A percentile compares a stretch with the other conserved stretches of the same genome.
Conservation (phyloP, 345 rosid genomes). For the Gossypium rotundifolium region DNA sequence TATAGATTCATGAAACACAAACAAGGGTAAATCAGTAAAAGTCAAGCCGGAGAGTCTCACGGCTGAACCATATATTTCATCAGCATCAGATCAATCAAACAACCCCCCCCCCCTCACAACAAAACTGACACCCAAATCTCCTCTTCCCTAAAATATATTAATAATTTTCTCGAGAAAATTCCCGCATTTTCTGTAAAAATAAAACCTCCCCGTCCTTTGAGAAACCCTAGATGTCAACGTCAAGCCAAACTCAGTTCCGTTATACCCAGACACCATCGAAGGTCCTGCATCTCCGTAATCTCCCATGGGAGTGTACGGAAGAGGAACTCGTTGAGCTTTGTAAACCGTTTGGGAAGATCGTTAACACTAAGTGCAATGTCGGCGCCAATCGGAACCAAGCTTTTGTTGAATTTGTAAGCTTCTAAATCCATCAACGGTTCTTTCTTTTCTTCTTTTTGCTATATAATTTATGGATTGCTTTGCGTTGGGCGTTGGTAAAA, state of each 20-base stretch:
- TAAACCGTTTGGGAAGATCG: slow-evolving; percentile 87
- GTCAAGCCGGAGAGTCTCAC: too few species aligned
- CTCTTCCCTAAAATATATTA: background rate
- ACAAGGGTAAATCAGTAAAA: background rate
- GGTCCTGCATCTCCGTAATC: slow-evolving; percentile 89
- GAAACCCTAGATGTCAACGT: slow-evolving; percentile 52
- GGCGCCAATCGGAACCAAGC: slow-evolving; percentile 98
- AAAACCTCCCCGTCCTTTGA: background rate
- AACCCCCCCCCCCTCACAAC: too few species aligned
- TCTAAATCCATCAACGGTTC: background rate
- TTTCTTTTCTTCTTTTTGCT: background rate
- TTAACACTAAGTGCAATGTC: slow-evolving; percentile 90
- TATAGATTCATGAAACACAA: too few species aligned
- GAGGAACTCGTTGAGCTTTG: slow-evolving; percentile 94
- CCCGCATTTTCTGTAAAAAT: slow-evolving; percentile 18
- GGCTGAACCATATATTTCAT: background rate
- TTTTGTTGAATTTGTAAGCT: slow-evolving; percentile 81
- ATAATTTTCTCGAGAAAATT: slow-evolving; percentile 17
- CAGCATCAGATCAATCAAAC: background rate
- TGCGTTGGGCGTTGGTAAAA: background rate
- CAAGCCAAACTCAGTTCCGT: slow-evolving; percentile 81
- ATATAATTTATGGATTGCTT: background rate
- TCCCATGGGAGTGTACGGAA: slow-evolving; percentile 90
- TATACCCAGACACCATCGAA: slow-evolving; percentile 97
- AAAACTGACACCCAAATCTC: background rate